Evolutionary conservation across 805 yeast species (phyloP), one percentile per base, ranked within the genome.

Genomic region (Jamesozyma gamospora): DNA sequence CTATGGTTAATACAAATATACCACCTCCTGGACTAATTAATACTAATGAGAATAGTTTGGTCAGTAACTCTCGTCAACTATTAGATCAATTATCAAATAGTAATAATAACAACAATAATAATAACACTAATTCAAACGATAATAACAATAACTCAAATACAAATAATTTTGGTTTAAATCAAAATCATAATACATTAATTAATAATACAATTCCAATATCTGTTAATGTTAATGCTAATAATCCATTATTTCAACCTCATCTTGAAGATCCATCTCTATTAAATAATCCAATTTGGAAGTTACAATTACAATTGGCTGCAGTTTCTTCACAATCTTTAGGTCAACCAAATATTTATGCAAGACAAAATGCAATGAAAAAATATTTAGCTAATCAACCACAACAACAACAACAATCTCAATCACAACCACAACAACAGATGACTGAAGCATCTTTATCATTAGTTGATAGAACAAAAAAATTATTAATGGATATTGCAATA

Each of bases 291-390:
- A 55, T 58, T 33, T 61, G 65, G 65, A 60, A 61, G 41, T 40
- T 61, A 16, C 65, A 61, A 45, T 42, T 60, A 39, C 61, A 57
- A 39, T 43, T 61, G 32, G 60, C 62, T 1, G 47, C 56, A 10
- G 47, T 55, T 2, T 59, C 64, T 7, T 47, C 56, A 44, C 62
- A 57, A 17, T 52, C 62, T 12, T 32, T 59, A 34, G 64, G 64
- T 4, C 63, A 54, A 41, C 60, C 64, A 10, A 61, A 60, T 38
- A 56, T 57, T 8, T 61, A 61, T 44, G 65, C 65, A 3, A 53
- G 64, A 34, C 64, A 61, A 47, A 60, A 58, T 44, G 64, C 63
- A 2, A 58, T 61, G 58, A 58, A 61, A 39, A 56, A 58, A 42
- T 58, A 56, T 32, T 32, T 59, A 26, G 50, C 52, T 4, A 52